These are phyloP conservation scores for Coemansia sp. DNA, from an alignment of 192 early-diverging fungal genomes.

Conservation along the genomic window DNA sequence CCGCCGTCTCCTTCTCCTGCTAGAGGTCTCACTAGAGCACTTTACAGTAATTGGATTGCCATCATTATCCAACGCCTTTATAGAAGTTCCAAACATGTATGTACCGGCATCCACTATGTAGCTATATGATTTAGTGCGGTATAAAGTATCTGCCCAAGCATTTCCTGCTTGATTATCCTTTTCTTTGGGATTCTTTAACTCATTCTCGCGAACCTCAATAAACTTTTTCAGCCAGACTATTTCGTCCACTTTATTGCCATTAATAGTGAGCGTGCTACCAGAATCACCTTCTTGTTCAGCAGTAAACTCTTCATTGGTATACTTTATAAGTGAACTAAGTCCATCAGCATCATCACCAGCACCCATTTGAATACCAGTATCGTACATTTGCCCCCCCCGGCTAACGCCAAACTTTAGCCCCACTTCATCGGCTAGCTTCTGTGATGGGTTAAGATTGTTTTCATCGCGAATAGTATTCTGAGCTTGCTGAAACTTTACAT, in stretches of 20 bases:
- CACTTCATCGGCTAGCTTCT: constrained; percentile 25
- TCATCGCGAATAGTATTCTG: constrained; percentile 41
- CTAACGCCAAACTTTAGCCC: constrained; percentile 35
- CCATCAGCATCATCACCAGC: constrained; percentile 39
- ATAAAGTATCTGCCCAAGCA: constrained; percentile 46
- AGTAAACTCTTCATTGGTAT: constrained; percentile 24
- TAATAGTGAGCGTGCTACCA: constrained; percentile 38
- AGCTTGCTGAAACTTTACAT: constrained; percentile 40
- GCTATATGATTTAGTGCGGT: constrained; percentile 53
- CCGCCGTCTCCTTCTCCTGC: constrained; percentile 1
- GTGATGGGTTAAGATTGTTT: constrained; percentile 44
- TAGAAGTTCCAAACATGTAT: constrained; percentile 24
- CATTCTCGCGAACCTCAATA: constrained; percentile 32
- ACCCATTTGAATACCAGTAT: constrained; percentile 51
- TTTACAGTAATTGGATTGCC: constrained; percentile 15
- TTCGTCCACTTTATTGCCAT: constrained; percentile 38
- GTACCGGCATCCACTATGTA: constrained; percentile 24
- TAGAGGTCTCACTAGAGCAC: neutral
- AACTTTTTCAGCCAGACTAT: constrained; percentile 50
- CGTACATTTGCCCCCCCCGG: constrained; percentile 54
- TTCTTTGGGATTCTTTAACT: constrained; percentile 45
- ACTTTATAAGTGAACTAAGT: constrained; percentile 21
- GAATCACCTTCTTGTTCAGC: constrained; percentile 12
- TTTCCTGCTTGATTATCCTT: constrained; percentile 24
- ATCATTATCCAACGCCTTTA: constrained; percentile 49